phyloP scores from a whole-genome alignment of 164 flowering plant genomes.

The Echeveria elegans region DNA sequence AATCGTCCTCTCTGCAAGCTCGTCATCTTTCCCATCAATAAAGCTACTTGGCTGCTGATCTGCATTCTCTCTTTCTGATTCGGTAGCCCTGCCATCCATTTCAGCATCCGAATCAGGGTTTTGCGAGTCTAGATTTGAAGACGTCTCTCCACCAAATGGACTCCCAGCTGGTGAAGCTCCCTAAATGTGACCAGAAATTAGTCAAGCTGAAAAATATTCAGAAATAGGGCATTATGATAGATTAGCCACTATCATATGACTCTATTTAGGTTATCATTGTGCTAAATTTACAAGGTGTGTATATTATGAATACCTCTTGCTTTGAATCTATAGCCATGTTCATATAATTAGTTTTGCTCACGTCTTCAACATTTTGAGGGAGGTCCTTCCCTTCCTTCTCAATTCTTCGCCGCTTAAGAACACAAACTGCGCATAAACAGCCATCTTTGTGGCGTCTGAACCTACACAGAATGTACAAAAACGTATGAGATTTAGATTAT shows the following conservation, averaged over 20 bases:
- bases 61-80: slow-evolving; percentile 23
- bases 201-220: background rate
- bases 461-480: slow-evolving; percentile 26
- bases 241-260: background rate
- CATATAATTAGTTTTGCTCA: slow-evolving; percentile 26
- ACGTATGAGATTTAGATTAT: background rate
- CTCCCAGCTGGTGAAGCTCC: slow-evolving; percentile 37
- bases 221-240: background rate
- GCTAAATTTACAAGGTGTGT: background rate
- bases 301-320: slow-evolving; percentile 44
- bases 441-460: slow-evolving; percentile 66
- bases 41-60: slow-evolving; percentile 18
- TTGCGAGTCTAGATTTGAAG: slow-evolving; percentile 49
- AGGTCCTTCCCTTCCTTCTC: slow-evolving; percentile 57
- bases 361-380: slow-evolving; percentile 36
- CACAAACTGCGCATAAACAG: slow-evolving; percentile 90
- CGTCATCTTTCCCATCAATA: slow-evolving; percentile 21
- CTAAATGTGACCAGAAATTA: slow-evolving; percentile 23
- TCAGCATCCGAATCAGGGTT: slow-evolving; percentile 46
- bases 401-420: slow-evolving; percentile 70
- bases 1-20: slow-evolving; percentile 25
- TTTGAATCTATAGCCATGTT: slow-evolving; percentile 30
- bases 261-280: background rate
- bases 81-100: slow-evolving; percentile 35
- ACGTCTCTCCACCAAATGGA: slow-evolving; percentile 49